These are phyloP conservation scores for Pseudogymnoascus sp. DNA, from an alignment of 2,329 filamentous ascomycete genomes.

Conservation along the genomic window DNA sequence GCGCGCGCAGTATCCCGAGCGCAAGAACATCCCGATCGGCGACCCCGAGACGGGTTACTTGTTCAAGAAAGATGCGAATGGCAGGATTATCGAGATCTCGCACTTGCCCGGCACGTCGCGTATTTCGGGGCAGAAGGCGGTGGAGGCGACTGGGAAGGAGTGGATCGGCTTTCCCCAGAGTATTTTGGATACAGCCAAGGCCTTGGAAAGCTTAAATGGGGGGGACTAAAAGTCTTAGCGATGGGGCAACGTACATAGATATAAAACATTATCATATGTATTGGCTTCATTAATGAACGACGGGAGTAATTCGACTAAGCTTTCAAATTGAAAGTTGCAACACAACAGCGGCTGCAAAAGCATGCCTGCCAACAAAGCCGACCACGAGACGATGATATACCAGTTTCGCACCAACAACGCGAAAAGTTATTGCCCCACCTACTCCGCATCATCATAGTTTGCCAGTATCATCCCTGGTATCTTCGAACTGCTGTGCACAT, in stretches of 20 bases:
- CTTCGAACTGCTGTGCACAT: no score
- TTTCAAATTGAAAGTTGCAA: not conserved
- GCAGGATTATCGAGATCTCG: slow-evolving; percentile 14
- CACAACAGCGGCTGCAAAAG: no score
- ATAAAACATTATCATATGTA: not conserved
- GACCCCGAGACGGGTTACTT: slow-evolving; percentile 33
- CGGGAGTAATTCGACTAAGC: not conserved
- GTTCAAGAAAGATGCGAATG: slow-evolving; percentile 20
- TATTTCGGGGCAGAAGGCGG: slow-evolving; percentile 24
- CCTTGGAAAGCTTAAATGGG: slow-evolving; percentile 18
- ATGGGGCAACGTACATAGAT: not conserved
- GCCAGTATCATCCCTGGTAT: no score
- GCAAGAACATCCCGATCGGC: slow-evolving; percentile 30
- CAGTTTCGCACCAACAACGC: no score
- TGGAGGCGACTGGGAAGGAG: slow-evolving; percentile 21
- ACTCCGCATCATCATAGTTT: no score
- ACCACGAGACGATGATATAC: no score
- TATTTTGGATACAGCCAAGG: slow-evolving; percentile 30
- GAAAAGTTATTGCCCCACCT: no score
- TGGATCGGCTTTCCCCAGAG: slow-evolving; percentile 22
- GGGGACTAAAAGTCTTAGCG: not conserved
- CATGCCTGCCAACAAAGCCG: not conserved
- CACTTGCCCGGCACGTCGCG: slow-evolving; percentile 15
- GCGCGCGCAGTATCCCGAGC: slow-evolving; percentile 29
- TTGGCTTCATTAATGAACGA: not conserved